A percentile compares a stretch with the other conserved stretches of the same genome.
Evolutionary conservation across 1,284 basidiomycete genomes (phyloP).

Genomic region (Sphaerobolus stellatus): DNA sequence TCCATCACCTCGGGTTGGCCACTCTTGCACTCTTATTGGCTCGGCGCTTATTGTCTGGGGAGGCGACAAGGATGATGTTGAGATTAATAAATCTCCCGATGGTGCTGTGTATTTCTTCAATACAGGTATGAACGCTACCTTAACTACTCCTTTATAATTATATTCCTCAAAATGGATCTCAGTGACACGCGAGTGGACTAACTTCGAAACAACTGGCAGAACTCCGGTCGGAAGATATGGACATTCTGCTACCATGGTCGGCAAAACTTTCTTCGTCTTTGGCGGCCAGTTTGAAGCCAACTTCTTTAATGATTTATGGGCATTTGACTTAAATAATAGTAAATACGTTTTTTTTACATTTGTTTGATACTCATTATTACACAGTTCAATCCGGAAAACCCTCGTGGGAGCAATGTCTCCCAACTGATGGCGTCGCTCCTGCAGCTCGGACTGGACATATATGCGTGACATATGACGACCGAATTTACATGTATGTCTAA

Average conservation of each 20-base stretch:
- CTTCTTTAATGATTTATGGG: conserved; percentile 96
- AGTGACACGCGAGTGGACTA: conserved; percentile 94
- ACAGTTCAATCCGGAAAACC: conserved; percentile 42
- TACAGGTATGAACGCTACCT: conserved; percentile 60
- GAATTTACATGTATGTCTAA: conserved; percentile 74
- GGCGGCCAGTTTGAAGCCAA: conserved; percentile 96
- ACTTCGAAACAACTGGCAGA: conserved; percentile 73
- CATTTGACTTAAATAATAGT: conserved; percentile 94
- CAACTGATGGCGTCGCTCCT: conserved; percentile 54
- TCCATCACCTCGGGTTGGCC: conserved; percentile 90
- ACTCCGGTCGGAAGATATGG: conserved; percentile 90
- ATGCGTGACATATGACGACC: conserved; percentile 82
- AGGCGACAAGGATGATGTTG: conserved; percentile 79
- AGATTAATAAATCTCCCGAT: conserved; percentile 83
- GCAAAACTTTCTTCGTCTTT: conserved; percentile 91
- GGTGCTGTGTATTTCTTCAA: conserved; percentile 94
- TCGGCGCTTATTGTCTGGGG: conserved; percentile 98
- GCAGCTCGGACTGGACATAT: conserved; percentile 93
- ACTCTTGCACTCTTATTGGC: conserved; percentile 93
- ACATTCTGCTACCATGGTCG: conserved; percentile 92
- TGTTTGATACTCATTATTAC: conserved; percentile 4
- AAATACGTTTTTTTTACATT: conserved; percentile 34
- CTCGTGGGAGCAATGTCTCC: conserved; percentile 78
- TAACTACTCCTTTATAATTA: too few relatives aligned
- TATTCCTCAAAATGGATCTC: conserved; percentile 8